Conservation (phyloP, 225 moss, liverwort and hornwort species). For the Climacium dendroides region DNA sequence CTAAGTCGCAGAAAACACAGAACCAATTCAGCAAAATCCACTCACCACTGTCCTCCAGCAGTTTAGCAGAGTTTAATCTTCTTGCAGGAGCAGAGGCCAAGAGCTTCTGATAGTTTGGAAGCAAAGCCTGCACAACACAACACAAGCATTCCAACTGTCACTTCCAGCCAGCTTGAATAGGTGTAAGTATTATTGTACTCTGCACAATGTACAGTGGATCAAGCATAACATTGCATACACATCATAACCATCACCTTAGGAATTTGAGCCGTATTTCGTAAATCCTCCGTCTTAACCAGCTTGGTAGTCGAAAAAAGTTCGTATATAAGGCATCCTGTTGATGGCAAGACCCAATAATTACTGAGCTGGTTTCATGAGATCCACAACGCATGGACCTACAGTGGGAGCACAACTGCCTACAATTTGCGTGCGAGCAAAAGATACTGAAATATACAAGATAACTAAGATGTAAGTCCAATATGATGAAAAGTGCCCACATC, state of each 20-base stretch:
- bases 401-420: background rate
- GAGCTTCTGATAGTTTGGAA: conserved; percentile 89
- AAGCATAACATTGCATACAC: background rate
- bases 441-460: background rate
- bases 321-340: conserved; percentile 80
- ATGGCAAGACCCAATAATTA: background rate
- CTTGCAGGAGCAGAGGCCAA: conserved; percentile 68
- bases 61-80: conserved; percentile 84
- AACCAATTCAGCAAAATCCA: background rate
- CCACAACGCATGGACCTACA: background rate
- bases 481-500: background rate
- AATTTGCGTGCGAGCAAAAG: background rate
- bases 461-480: background rate
- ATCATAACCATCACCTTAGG: conserved; percentile 54
- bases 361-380: background rate
- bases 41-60: conserved; percentile 89
- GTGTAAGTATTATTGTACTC: background rate
- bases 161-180: background rate
- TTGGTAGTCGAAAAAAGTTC: conserved; percentile 69
- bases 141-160: background rate
- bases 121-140: conserved; percentile 50
- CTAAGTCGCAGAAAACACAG: background rate
- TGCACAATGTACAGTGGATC: background rate
- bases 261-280: conserved; percentile 79
- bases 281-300: conserved; percentile 76